Conservation (phyloP, 2,329 filamentous ascomycete species). For the Colletotrichum phormii region DNA sequence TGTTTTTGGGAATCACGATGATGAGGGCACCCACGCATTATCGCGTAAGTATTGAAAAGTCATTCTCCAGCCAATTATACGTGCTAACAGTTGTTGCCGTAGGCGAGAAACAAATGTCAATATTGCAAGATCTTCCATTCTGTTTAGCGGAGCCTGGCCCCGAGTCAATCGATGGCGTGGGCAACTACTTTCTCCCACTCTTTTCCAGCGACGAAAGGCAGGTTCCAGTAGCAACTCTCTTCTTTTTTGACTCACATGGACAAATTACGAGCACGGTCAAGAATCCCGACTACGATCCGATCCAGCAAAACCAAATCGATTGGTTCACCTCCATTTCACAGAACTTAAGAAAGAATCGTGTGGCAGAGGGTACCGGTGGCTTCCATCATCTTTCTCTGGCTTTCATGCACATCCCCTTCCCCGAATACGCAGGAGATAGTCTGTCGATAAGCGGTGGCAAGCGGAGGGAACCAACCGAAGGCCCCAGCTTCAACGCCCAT, state of each 20-base stretch:
- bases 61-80: not conserved
- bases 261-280: not conserved
- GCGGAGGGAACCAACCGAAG: conserved; percentile 44
- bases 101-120: not conserved
- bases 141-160: not conserved
- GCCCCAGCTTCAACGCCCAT: conserved; percentile 45
- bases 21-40: not conserved
- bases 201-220: not conserved
- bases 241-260: not conserved
- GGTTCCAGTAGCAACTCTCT: not conserved
- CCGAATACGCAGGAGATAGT: conserved; percentile 43
- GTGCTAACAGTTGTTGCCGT: not conserved
- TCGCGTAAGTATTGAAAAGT: not conserved
- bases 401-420: conserved; percentile 45
- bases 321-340: conserved; percentile 43
- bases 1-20: not conserved
- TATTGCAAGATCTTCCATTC: not conserved
- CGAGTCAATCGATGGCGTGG: not conserved
- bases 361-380: conserved; percentile 31
- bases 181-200: not conserved
- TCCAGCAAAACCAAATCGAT: conserved; percentile 44
- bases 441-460: conserved; percentile 42
- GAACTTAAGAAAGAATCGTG: conserved; percentile 37
- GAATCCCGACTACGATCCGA: not conserved
- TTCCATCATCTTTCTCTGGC: conserved; percentile 42